Percentiles rank a stretch among this genome's conserved stretches.
Conservation (phyloP, 116 monocot species). For the Iris pallida region DNA sequence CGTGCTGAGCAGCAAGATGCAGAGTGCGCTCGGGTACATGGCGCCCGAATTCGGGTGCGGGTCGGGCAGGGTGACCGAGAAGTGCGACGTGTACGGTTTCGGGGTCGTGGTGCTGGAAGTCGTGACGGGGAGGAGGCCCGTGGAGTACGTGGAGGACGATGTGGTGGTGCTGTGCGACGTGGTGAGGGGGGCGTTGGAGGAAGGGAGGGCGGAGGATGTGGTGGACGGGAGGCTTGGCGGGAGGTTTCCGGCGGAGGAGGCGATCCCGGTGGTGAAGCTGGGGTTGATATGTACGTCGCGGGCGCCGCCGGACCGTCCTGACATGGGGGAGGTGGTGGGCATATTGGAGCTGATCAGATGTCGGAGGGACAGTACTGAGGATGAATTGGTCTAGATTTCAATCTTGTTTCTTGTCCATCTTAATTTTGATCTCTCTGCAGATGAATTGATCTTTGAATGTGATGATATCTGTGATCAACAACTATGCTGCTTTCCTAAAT, state of each 20-base stretch:
- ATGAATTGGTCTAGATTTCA: constrained; percentile 3
- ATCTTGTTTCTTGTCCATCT: too few species aligned
- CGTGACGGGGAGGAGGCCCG: constrained; percentile 39
- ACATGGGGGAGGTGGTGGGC: constrained; percentile 51
- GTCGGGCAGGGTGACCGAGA: constrained; percentile 36
- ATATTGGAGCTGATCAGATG: constrained; percentile 53
- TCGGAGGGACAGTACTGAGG: constrained; percentile 29
- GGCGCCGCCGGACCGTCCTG: constrained; percentile 44
- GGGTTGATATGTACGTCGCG: constrained; percentile 50
- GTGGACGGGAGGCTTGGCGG: constrained; percentile 41
- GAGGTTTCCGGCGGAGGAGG: constrained; percentile 38
- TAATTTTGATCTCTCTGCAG: too few species aligned
- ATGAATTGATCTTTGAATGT: too few species aligned
- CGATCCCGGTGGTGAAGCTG: constrained; percentile 39
- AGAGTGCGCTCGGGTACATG: constrained; percentile 52
- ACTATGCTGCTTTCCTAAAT: too few species aligned
- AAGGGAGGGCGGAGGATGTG: constrained; percentile 34
- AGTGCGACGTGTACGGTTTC: constrained; percentile 52
- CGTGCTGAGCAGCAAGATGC: constrained; percentile 43
- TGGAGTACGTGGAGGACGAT: constrained; percentile 55
- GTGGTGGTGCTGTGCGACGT: constrained; percentile 47
- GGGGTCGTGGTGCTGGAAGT: constrained; percentile 43
- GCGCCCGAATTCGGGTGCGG: constrained; percentile 47
- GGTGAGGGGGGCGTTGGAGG: constrained; percentile 39
- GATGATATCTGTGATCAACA: too few species aligned